Percentiles rank a stretch among this genome's conserved stretches.
phyloP scores from a whole-genome alignment of 1,139 yeast genomes.

The Hyphopichia burtonii region DNA sequence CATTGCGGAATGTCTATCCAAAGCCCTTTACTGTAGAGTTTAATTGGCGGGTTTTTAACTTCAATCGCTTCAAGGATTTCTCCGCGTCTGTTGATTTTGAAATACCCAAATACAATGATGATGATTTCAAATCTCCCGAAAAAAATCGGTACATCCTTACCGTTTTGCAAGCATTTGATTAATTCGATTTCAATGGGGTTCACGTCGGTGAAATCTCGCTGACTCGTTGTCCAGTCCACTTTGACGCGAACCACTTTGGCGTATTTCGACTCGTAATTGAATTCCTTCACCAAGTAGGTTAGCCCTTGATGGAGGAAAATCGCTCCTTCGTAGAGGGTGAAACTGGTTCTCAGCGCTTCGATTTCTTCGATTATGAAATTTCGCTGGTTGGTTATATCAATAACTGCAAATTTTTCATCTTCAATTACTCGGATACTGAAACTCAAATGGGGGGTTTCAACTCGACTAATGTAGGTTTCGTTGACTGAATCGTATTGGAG shows the following conservation, averaged over 20 bases:
- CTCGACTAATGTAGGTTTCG: conserved; percentile 39
- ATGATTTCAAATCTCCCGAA: conserved; percentile 74
- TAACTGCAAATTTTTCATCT: conserved; percentile 79
- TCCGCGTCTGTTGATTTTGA: conserved; percentile 73
- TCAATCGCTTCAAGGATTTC: conserved; percentile 90
- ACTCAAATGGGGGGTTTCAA: conserved; percentile 78
- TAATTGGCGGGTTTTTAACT: conserved; percentile 83
- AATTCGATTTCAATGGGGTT: conserved; percentile 79
- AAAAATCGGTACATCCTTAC: conserved; percentile 56
- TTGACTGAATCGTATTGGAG: not conserved
- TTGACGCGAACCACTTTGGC: conserved; percentile 86
- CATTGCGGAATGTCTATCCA: conserved; percentile 83
- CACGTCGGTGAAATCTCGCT: conserved; percentile 88
- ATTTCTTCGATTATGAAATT: conserved; percentile 82
- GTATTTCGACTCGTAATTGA: conserved; percentile 68
- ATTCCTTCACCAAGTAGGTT: conserved; percentile 81
- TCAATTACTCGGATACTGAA: conserved; percentile 83
- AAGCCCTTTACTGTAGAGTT: conserved; percentile 69
- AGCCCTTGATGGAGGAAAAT: conserved; percentile 91
- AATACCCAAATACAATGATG: conserved; percentile 84
- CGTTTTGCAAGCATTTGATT: conserved; percentile 49
- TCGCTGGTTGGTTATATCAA: conserved; percentile 75
- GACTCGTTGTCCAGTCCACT: conserved; percentile 91
- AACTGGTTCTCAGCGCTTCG: conserved; percentile 86
- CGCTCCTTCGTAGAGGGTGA: conserved; percentile 93